Evolutionary conservation across 2,329 filamentous ascomycete species (phyloP).

Genomic region (Aureobasidium sp.): DNA sequence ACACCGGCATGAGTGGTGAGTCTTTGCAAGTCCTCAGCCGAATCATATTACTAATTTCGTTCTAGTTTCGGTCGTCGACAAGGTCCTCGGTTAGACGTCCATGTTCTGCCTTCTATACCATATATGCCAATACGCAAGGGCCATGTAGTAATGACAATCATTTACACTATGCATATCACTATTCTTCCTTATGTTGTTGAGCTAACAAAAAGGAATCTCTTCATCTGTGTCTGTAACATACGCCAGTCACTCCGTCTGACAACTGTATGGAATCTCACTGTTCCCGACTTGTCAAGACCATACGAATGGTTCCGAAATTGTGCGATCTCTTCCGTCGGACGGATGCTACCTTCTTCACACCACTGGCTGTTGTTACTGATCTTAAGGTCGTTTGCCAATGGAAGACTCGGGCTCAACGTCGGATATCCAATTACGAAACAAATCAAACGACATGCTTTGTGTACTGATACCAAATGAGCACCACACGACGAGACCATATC

Average conservation of each 20-base stretch:
- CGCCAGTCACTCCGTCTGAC: neutral
- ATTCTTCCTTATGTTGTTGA: neutral
- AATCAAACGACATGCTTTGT: too few species aligned
- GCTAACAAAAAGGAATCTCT: neutral
- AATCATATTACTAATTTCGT: neutral
- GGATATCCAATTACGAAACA: too few species aligned
- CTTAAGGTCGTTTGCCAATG: too few species aligned
- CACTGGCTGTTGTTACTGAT: neutral
- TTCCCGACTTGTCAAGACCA: neutral
- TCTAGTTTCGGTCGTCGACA: slow-evolving; percentile 16
- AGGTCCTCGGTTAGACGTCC: slow-evolving; percentile 14
- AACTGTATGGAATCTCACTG: neutral
- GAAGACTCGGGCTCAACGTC: too few species aligned
- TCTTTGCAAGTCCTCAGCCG: neutral
- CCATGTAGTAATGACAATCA: slow-evolving; percentile 4
- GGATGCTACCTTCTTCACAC: neutral
- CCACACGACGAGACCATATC: too few species aligned
- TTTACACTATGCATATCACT: neutral
- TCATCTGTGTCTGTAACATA: neutral
- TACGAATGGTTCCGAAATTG: too few species aligned
- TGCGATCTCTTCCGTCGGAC: neutral
- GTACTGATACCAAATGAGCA: too few species aligned
- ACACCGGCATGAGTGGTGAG: slow-evolving; percentile 70
- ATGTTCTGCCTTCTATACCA: neutral
- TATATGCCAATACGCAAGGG: neutral